Base-by-base conservation (phyloP, 768 basidiomycete species). In the Leccinum longicurvipes region DNA sequence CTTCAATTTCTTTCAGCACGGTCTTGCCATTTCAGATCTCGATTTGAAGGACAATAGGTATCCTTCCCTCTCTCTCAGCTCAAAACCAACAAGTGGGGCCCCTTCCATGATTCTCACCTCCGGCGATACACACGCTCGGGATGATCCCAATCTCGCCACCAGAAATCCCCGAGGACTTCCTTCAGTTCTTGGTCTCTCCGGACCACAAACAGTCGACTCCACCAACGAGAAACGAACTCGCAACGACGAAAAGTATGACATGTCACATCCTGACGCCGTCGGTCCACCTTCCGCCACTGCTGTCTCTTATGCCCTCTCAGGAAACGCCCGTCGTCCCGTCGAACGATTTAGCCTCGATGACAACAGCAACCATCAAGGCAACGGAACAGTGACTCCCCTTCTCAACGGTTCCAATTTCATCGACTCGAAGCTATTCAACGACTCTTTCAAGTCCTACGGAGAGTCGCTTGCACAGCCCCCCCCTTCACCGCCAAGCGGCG, bases 11-110 rank as follows among this genome's bases (percentile, higher is more conserved):
- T 84, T 83, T 71, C 74, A 83, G 50, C 77, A 76, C 63, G 72
- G 77, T 41, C 76, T 86, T 56, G 65, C 75, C 39, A 77, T 85
- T 68, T 74, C 80, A 54, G 85, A 86, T 55, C 76, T 82, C 59
- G 83, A 85, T 70, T 79, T 82, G 68, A 76, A 78, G 63, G 86
- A 86, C 74, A 81, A 79, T 66, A 77, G 86, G 66, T 85, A 86
- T 61, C 74, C 79, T 17, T 54, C 74, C 47, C 63, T 74, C 19
- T 54, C 70, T 7, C 57, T 74, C 48, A 25, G 55, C 54, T 51
- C 65, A 27, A 66, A 64, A 31, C 61, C 50, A 47, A 56, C 58
- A 42, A 63, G 64, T 46, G 68, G 59, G 45, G 47, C 66, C 29
- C 66, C 69, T 53, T 53, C 67, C 39, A 70, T 76, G 69, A 60